Conservation (phyloP, 345 rosid species). For the Salix suchowensis region DNA sequence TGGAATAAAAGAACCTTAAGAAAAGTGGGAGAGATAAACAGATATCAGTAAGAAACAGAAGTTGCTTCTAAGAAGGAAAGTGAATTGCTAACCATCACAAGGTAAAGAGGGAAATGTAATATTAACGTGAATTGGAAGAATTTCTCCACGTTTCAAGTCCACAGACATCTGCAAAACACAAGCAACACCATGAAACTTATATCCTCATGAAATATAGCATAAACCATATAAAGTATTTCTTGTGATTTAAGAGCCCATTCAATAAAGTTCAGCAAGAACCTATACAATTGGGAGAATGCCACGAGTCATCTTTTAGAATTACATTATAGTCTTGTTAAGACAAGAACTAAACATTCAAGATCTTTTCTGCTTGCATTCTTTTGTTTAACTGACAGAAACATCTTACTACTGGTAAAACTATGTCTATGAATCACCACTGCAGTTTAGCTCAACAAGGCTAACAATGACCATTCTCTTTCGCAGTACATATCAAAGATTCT, state of each 20-base stretch:
- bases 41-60: background rate
- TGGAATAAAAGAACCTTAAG: background rate
- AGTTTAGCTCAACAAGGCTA: background rate
- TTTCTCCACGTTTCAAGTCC: constrained; percentile 94
- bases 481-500: background rate
- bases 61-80: constrained; percentile 3
- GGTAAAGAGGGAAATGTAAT: constrained; percentile 89
- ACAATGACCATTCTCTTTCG: background rate
- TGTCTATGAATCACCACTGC: background rate
- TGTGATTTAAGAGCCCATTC: background rate
- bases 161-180: constrained; percentile 75
- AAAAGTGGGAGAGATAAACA: background rate
- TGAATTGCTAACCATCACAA: constrained; percentile 62
- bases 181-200: background rate
- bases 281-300: background rate
- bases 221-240: background rate
- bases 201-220: background rate
- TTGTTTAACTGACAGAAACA: background rate
- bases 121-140: constrained; percentile 84
- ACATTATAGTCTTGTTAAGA: background rate
- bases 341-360: background rate
- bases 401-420: background rate
- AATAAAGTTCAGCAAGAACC: background rate
- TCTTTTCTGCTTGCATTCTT: background rate
- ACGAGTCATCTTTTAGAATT: background rate